These are phyloP conservation scores for Pelargonium myrrhifolium DNA, from an alignment of 441 rosid genomes.

Conservation along the genomic window DNA sequence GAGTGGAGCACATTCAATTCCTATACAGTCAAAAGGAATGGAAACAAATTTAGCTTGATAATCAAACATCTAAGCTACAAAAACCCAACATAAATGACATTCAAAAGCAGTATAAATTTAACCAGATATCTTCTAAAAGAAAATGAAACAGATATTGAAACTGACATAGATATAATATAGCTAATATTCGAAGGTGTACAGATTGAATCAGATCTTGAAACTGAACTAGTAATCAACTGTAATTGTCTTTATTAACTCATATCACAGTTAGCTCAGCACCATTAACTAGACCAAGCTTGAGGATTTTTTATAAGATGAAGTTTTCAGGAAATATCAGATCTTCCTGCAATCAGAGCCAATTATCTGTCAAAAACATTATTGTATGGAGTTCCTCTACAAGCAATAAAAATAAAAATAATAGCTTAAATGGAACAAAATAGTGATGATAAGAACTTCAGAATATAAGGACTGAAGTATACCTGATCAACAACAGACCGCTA, in stretches of 20 bases:
- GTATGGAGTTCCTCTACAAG: background rate
- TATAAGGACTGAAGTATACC: conserved; percentile 2
- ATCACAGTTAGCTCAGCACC: background rate
- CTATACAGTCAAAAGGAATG: background rate
- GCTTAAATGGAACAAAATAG: background rate
- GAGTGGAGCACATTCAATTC: background rate
- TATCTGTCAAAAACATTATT: background rate
- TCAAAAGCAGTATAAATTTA: background rate
- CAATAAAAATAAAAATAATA: background rate
- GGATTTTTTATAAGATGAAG: background rate
- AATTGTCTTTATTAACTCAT: background rate
- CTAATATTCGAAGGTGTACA: background rate
- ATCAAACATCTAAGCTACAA: background rate
- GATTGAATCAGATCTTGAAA: conserved; percentile 8
- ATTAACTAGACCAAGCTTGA: background rate
- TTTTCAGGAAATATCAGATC: background rate
- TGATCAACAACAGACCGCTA: conserved; percentile 11
- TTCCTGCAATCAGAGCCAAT: background rate
- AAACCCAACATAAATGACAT: background rate
- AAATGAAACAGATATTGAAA: background rate
- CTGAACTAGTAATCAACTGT: background rate
- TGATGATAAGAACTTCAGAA: background rate
- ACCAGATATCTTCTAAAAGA: background rate
- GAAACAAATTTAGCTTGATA: background rate
- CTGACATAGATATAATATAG: background rate